Base-by-base conservation (phyloP, 345 rosid species). In the Clarkia xantiana region DNA sequence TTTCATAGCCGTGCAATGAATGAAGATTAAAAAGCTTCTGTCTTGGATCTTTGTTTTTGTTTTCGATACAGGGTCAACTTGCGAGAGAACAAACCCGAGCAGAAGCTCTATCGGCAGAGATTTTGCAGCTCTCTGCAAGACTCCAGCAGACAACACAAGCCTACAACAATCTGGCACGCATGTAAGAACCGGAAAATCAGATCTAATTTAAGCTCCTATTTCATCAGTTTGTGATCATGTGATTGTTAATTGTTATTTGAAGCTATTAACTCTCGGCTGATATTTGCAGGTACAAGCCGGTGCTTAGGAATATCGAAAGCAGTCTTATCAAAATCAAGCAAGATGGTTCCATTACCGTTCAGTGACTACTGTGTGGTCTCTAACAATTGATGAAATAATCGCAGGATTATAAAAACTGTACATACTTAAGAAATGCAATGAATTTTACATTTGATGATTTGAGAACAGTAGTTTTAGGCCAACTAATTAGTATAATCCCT, bases 311-410 rank as follows among this genome's bases (percentile, higher is more conserved):
- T 67, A 83, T 86, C 1, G 94, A 91, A 66, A 73, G 79, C 68
- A 73, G 71, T 60, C 81, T 86, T 57, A 73, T 91, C 72, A 83
- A 79, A 64, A 77, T 91, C 78, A 86, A 82, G 73, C 93, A 75
- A 67, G 97, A 83, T 42, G 77, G 86, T 52, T 67, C 73, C 0
- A 69, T 80, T 46, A 54, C 73, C 5, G 79, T 68, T 25, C 68
- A 59, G 60, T 73, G 64, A 77, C 17, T 11, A 57, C n/a, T n/a
- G n/a, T n/a, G 46, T 16, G 20, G 14, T n/a, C 29, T 48, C 48
- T 62, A 59, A 45, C 55, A 38, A 60, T 62, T 86, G 98, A 96
- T 6, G 98, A 91, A 78, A 94, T 83, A 80, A 96, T 86, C 73
- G 82, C 96, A 20, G 93, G 94, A n/a, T n/a, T n/a, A n/a, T n/a